A percentile compares a stretch with the other conserved stretches of the same genome.
These are phyloP conservation scores for Stentor coeruleus DNA, from an alignment of 73 alveolate species.

Conservation along the genomic window DNA sequence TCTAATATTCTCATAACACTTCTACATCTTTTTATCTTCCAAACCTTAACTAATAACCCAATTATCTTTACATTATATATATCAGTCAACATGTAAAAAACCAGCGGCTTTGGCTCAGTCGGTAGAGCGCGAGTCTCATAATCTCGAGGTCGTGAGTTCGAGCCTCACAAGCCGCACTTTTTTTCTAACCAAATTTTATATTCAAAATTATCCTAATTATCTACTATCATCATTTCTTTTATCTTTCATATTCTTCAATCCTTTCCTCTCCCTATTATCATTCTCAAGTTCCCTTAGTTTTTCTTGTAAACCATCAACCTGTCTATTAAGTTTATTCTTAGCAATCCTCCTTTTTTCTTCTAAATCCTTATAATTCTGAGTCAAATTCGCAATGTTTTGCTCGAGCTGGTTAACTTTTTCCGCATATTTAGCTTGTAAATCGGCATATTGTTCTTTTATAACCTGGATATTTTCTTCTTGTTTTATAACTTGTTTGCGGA, in stretches of 20 bases:
- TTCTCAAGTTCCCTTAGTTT: conserved; percentile 3
- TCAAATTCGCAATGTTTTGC: not conserved
- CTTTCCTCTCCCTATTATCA: not conserved
- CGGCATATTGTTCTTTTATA: conserved; percentile 12
- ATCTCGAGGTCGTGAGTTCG: conserved; percentile 20
- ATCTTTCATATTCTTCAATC: not conserved
- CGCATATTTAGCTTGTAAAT: not conserved
- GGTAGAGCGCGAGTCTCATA: conserved; percentile 23
- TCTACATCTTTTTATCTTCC: too few relatives aligned
- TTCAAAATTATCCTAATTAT: too few relatives aligned
- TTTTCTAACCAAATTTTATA: too few relatives aligned
- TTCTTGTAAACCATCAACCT: not conserved
- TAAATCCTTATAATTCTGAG: conserved; percentile 20
- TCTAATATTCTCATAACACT: too few relatives aligned
- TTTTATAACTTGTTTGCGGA: conserved; percentile 17
- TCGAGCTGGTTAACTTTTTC: not conserved
- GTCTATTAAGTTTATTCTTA: not conserved
- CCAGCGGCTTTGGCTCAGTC: conserved; percentile 24
- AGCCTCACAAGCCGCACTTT: conserved; percentile 11
- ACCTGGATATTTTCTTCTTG: conserved; percentile 6
- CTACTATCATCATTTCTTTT: not conserved
- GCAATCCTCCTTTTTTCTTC: conserved; percentile 19
- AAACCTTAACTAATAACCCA: too few relatives aligned
- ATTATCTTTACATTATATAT: too few relatives aligned
- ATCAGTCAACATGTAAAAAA: too few relatives aligned